Evolutionary conservation across 805 yeast genomes (phyloP), one percentile per base, ranked within the genome.

Genomic region (Ogataea trehaloabstinens): DNA sequence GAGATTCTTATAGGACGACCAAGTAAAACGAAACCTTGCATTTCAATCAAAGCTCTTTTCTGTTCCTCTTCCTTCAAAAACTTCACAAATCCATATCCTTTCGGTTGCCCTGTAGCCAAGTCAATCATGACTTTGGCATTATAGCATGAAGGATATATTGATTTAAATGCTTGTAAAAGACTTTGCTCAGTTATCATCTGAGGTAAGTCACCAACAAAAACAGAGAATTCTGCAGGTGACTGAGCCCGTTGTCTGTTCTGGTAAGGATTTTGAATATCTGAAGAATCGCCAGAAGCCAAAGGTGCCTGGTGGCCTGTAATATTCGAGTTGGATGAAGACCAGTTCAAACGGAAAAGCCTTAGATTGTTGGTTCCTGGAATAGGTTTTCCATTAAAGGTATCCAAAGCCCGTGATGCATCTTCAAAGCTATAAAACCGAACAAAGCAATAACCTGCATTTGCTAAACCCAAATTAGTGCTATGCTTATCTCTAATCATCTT

Each of bases 21-120:
- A 39, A 83, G 81, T 31, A 88, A 62, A 28, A 77, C 66, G 15
- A 71, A 71, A 4, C 95, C 95, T 61, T 85, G 90, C 95, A 88
- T 85, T 55, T 85, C 95, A 17, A 70, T 55, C 28, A 87, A 59
- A 0, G 96, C 88, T 36, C 79, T 72, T 49, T 79, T 82, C 60
- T 83, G 88, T 28, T 83, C 88, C 8, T 71, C 70, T 44, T 76
- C 80, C 41, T 73, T 72, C 24, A 70, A 54, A 56, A 89, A 88
- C 45, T 86, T 78, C n/a, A 88, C 86, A 66, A 90, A 90, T 2
- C 96, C 97, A 61, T 84, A 89, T 10, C 96, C 95, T 55, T 85
- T 80, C 5, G 91, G 76, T 34, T 71, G 71, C 21, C 82, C 82
- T 1, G 95, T 80, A 10, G 62, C 56, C 27, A 78, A 80, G 60